These are phyloP conservation scores for Angomonas desouzai DNA, from an alignment of 208 protist species.

Conservation along the genomic window DNA sequence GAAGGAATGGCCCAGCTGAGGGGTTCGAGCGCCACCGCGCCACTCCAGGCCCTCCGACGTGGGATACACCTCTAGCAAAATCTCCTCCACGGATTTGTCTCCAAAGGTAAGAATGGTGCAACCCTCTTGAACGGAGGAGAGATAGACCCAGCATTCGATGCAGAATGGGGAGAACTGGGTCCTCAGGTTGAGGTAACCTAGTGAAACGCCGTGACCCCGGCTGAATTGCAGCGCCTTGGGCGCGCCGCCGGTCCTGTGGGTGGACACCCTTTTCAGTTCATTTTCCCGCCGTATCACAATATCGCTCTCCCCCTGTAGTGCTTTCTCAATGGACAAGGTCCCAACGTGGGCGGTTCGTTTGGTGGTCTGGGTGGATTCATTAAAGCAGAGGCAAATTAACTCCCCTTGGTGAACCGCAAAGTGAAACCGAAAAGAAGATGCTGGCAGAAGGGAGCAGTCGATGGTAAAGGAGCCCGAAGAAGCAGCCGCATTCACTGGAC, in stretches of 20 bases:
- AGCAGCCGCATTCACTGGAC: neutral
- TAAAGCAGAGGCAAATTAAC: neutral
- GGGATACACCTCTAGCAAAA: slow-evolving; percentile 73
- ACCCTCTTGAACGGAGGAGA: slow-evolving; percentile 52
- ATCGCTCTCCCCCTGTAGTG: neutral
- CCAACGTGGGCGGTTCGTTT: slow-evolving; percentile 3
- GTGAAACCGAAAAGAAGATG: neutral
- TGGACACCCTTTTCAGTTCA: slow-evolving; percentile 21
- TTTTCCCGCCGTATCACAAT: neutral
- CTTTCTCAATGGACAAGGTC: neutral
- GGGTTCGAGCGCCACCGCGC: slow-evolving; percentile 72
- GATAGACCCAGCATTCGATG: slow-evolving; percentile 85
- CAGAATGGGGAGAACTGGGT: slow-evolving; percentile 82
- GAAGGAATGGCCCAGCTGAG: slow-evolving; percentile 72
- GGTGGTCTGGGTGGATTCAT: neutral
- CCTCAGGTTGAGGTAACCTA: slow-evolving; percentile 70
- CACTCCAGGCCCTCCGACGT: slow-evolving; percentile 66
- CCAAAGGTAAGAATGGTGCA: slow-evolving; percentile 78
- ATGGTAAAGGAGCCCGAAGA: neutral
- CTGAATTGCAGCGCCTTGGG: slow-evolving; percentile 70
- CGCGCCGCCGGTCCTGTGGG: neutral
- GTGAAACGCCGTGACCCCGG: slow-evolving; percentile 35
- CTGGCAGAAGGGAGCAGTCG: neutral
- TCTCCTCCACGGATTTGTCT: slow-evolving; percentile 78
- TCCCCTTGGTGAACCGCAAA: neutral